Evolutionary conservation across 768 basidiomycete genomes (phyloP).

Genomic region (Calocybe gangraenosa): DNA sequence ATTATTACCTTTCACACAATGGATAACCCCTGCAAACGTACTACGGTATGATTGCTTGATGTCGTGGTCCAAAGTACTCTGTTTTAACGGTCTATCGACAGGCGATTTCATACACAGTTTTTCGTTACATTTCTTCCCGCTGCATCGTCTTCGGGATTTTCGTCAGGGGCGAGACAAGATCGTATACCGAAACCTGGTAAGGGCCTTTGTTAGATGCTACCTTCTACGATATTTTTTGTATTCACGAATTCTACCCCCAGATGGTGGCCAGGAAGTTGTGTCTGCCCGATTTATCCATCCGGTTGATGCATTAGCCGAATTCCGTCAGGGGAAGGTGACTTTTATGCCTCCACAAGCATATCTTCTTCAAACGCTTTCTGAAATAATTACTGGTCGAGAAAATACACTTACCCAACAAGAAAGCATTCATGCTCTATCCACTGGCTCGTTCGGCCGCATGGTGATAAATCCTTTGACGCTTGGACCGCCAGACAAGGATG

Average conservation of each 20-base stretch:
- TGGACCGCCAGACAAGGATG: slow-evolving; percentile 35
- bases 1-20: slow-evolving; percentile 68
- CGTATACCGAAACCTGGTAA: slow-evolving; percentile 56
- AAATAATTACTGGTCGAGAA: slow-evolving; percentile 38
- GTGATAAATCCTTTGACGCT: slow-evolving; percentile 49
- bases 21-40: slow-evolving; percentile 61
- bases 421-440: slow-evolving; percentile 42
- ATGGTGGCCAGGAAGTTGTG: slow-evolving; percentile 68
- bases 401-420: slow-evolving; percentile 44
- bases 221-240: background rate
- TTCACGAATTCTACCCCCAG: slow-evolving; percentile 20
- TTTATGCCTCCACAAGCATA: slow-evolving; percentile 79
- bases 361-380: slow-evolving; percentile 56
- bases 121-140: slow-evolving; percentile 58
- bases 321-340: slow-evolving; percentile 42
- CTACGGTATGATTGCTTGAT: slow-evolving; percentile 40
- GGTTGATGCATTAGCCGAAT: slow-evolving; percentile 46
- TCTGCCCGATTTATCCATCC: slow-evolving; percentile 66
- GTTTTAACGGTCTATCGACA: slow-evolving; percentile 19
- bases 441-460: slow-evolving; percentile 57
- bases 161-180: slow-evolving; percentile 51
- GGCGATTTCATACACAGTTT: slow-evolving; percentile 72
- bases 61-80: background rate
- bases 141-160: slow-evolving; percentile 40
- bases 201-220: background rate